Evolutionary conservation across 148 eudicot genomes (phyloP), one percentile per base, ranked within the genome.

Genomic region (Dianthus caryophyllus): DNA sequence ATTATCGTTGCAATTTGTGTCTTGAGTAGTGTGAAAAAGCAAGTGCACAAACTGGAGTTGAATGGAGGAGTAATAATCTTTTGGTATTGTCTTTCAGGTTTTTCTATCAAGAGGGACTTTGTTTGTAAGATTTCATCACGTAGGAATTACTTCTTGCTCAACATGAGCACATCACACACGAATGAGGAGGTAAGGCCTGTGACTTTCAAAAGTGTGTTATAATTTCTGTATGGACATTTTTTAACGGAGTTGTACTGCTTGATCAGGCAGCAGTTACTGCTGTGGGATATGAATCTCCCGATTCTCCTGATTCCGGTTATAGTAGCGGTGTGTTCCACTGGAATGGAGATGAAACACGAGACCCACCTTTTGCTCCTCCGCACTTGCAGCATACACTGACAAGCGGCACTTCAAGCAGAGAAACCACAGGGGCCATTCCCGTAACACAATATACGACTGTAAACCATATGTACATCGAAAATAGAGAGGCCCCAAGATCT

Each of bases 391-490:
- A 89, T 69, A 82, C 94, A 16, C 57, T 89, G 78, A 73, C 89
- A 74, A 80, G 81, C 80, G 65, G 68, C 61, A 81, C 87, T 25
- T 47, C 84, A 20, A 71, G 69, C 69, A 66, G 81, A 76, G 91
- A 85, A 65, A 53, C 78, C 31, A 46, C 84, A 9, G 76, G 41
- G 2, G 57, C 80, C 6, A 80, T 89, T 54, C 91, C 93, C n/a
- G 71, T 77, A 18, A 96, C 94, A 0, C 96, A 89, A 44, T 80
- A 84, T 55, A 89, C 85, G 75, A 78, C 73, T 59, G 80, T 93
- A 71, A 93, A 93, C 69, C 98, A 93, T 84, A 89, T 93, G 57
- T 93, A 89, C 87, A 82, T 89, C 22, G 98, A 89, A 73, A 87
- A 87, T 73, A 71, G 89, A 75, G 91, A 89, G 55, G 80, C 85